These are phyloP conservation scores for Penicillium paxilli DNA, from an alignment of 495 filamentous ascomycete species.

Conservation along the genomic window DNA sequence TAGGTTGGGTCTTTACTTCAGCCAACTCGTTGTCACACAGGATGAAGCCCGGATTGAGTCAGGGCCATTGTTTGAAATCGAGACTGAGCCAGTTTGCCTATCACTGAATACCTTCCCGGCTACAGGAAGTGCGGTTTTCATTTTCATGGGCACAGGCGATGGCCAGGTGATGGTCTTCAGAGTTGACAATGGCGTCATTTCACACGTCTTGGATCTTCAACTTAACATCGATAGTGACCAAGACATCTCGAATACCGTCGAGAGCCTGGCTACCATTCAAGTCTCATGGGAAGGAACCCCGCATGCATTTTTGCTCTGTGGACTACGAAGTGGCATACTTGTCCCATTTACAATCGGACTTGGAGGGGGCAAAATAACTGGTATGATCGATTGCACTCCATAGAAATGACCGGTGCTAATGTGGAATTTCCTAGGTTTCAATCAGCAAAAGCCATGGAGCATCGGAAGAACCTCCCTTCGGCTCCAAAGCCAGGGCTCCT, in stretches of 20 bases:
- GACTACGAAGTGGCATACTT: slow-evolving; percentile 44
- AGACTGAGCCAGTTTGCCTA: slow-evolving; percentile 40
- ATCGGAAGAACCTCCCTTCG: slow-evolving; percentile 41
- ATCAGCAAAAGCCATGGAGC: slow-evolving; percentile 24
- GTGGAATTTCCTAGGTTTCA: slow-evolving; percentile 22
- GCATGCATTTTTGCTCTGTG: slow-evolving; percentile 36
- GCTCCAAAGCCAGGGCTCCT: slow-evolving; percentile 28
- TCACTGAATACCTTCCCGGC: slow-evolving; percentile 27
- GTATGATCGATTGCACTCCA: slow-evolving; percentile 12
- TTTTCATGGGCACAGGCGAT: slow-evolving; percentile 39
- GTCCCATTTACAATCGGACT: slow-evolving; percentile 34
- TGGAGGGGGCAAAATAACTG: slow-evolving; percentile 16
- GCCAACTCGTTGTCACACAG: slow-evolving; percentile 11
- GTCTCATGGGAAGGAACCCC: slow-evolving; percentile 2
- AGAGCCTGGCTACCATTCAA: slow-evolving; percentile 33
- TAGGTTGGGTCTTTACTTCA: slow-evolving; percentile 24
- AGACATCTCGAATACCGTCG: slow-evolving; percentile 40
- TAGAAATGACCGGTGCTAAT: neutral
- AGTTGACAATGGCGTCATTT: slow-evolving; percentile 19
- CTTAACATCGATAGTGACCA: slow-evolving; percentile 16
- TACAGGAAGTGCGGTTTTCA: slow-evolving; percentile 10
- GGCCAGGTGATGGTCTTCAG: slow-evolving; percentile 35
- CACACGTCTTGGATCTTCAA: slow-evolving; percentile 15
- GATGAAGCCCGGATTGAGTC: slow-evolving; percentile 16
- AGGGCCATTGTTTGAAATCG: slow-evolving; percentile 17